Evolutionary conservation across 805 yeast species (phyloP).

Genomic region (Zygoascus ofunaensis): DNA sequence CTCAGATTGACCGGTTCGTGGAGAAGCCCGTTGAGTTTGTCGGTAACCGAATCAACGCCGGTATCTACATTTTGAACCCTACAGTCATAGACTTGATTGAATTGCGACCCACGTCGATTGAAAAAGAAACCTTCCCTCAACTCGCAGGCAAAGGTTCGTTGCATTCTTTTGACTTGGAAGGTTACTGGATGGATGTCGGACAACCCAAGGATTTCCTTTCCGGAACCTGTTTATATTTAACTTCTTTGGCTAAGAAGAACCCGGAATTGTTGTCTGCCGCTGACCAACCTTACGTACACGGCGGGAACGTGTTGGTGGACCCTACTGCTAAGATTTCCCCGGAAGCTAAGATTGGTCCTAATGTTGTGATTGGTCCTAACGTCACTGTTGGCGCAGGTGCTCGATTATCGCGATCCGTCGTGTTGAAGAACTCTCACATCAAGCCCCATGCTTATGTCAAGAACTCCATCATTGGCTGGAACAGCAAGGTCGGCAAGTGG

Average conservation of each 20-base stretch:
- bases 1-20: conserved; percentile 95
- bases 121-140: conserved; percentile 98
- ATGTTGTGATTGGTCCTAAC: conserved; percentile 95
- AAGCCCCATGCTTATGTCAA: conserved; percentile 98
- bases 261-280: conserved; percentile 57
- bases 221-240: conserved; percentile 87
- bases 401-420: conserved; percentile 91
- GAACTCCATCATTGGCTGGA: conserved; percentile 98
- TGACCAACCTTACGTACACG: conserved; percentile 64
- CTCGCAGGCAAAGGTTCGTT: conserved; percentile 81
- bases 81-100: conserved; percentile 93
- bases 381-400: conserved; percentile 97
- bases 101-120: conserved; percentile 97
- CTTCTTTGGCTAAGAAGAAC: conserved; percentile 72
- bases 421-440: conserved; percentile 81
- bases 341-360: conserved; percentile 94
- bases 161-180: conserved; percentile 95
- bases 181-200: conserved; percentile 99
- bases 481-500: conserved; percentile 97
- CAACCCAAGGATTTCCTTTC: conserved; percentile 99
- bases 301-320: conserved; percentile 90
- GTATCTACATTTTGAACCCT: conserved; percentile 97
- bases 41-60: conserved; percentile 99
- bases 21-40: conserved; percentile 99
- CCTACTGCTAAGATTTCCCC: conserved; percentile 91